phyloP scores from a whole-genome alignment of 306 rosid species.

The Malus fusca region DNA sequence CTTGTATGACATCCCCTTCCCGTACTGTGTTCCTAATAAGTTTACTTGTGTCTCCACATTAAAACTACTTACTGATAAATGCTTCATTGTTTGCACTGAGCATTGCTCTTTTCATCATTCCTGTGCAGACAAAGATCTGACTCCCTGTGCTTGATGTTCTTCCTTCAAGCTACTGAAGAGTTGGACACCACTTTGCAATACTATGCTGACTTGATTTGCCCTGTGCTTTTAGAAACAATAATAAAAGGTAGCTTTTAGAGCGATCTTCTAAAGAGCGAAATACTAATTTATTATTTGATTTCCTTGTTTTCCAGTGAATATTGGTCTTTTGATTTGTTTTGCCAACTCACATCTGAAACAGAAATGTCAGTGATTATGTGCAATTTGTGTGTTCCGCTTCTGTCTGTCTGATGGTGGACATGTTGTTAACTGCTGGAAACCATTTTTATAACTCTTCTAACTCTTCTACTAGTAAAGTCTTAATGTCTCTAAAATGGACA shows the following conservation, averaged over 20 bases:
- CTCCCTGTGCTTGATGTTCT: slow-evolving; percentile 55
- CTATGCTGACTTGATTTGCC: slow-evolving; percentile 55
- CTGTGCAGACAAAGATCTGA: slow-evolving; percentile 18
- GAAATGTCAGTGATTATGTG: neutral
- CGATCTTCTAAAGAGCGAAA: neutral
- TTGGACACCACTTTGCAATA: slow-evolving; percentile 32
- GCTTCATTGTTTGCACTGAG: slow-evolving; percentile 54
- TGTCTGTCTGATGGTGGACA: neutral
- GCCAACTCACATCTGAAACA: neutral
- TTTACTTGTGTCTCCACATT: neutral
- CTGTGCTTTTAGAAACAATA: slow-evolving; percentile 54
- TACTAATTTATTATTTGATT: neutral
- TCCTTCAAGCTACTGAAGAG: slow-evolving; percentile 28
- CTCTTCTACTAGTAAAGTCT: neutral
- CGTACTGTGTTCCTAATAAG: neutral
- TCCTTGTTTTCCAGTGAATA: neutral
- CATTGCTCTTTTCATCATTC: slow-evolving; percentile 38
- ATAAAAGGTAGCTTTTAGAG: slow-evolving; percentile 52
- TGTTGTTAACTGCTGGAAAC: neutral
- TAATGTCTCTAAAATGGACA: slow-evolving; percentile 10
- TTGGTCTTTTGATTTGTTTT: neutral
- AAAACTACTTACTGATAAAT: neutral
- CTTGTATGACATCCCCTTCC: neutral
- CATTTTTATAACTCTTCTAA: neutral
- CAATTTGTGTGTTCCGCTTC: neutral